Evolutionary conservation across 768 basidiomycete genomes (phyloP).

Genomic region (Mycena capillaripes): DNA sequence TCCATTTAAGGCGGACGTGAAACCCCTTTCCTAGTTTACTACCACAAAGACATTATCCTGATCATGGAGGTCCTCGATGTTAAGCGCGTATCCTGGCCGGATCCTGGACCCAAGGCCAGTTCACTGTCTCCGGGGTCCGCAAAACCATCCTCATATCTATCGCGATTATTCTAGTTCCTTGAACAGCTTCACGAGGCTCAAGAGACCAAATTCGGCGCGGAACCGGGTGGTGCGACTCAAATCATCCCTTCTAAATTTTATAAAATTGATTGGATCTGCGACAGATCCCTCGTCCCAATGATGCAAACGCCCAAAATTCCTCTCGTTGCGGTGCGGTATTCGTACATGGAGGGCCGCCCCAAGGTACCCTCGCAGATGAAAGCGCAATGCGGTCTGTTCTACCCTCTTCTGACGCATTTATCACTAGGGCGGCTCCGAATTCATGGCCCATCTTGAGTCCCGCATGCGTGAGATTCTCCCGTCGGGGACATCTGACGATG

Average conservation of each 20-base stretch:
- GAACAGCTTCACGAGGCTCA: constrained; percentile 28
- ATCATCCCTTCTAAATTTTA: neutral
- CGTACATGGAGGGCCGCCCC: constrained; percentile 37
- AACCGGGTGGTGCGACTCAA: constrained; percentile 19
- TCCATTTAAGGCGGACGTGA: constrained; percentile 15
- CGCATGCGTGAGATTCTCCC: constrained; percentile 31
- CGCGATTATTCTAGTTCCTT: constrained; percentile 13
- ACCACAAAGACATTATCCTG: constrained; percentile 17
- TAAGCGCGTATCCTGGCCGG: constrained; percentile 37
- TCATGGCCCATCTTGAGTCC: constrained; percentile 33
- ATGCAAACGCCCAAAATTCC: constrained; percentile 37
- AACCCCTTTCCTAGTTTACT: constrained; percentile 29
- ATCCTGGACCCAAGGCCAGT: constrained; percentile 31
- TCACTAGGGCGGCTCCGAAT: constrained; percentile 37
- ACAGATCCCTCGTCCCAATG: constrained; percentile 39
- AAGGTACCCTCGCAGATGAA: constrained; percentile 3
- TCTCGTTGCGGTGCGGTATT: constrained; percentile 34
- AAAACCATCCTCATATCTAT: neutral
- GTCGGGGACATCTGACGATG: neutral
- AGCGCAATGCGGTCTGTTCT: too few species aligned
- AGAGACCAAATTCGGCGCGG: constrained; percentile 34
- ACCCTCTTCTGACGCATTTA: neutral
- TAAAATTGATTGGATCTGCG: neutral
- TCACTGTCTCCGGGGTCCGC: too few species aligned
- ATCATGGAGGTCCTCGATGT: constrained; percentile 38